These are phyloP conservation scores for Cladosporium sp. DNA, from an alignment of 2,329 filamentous ascomycete genomes.

Conservation along the genomic window DNA sequence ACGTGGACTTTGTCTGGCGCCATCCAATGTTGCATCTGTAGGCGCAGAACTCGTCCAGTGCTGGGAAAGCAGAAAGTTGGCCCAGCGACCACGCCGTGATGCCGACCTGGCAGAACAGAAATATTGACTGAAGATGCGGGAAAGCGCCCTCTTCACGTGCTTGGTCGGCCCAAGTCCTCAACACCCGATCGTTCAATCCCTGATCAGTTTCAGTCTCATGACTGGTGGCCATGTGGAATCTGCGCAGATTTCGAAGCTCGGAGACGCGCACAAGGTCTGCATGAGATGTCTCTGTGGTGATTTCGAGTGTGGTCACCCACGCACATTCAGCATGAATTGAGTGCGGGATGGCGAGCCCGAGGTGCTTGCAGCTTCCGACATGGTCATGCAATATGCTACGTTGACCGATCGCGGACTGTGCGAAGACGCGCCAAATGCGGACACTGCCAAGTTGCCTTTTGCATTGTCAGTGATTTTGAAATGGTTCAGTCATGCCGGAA, in stretches of 20 bases:
- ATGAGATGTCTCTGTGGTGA: not conserved
- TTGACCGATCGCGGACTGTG: conserved; percentile 3
- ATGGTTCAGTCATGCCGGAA: not conserved
- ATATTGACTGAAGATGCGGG: conserved; percentile 25
- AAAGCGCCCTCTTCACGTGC: conserved; percentile 26
- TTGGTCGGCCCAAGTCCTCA: conserved; percentile 29
- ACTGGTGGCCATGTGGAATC: conserved; percentile 22
- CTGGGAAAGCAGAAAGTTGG: conserved; percentile 26
- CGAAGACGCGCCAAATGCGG: conserved; percentile 23
- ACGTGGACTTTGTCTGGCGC: not conserved
- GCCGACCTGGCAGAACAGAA: conserved; percentile 22
- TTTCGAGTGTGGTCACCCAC: conserved; percentile 29
- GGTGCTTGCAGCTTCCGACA: not conserved
- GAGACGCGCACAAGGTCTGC: conserved; percentile 23
- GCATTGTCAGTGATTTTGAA: not conserved
- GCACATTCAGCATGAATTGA: conserved; percentile 9
- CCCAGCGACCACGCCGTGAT: conserved; percentile 24
- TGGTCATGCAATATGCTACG: not conserved
- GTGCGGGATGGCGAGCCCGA: not conserved
- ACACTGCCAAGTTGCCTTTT: conserved; percentile 18
- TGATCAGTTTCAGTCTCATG: not conserved
- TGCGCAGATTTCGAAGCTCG: conserved; percentile 24
- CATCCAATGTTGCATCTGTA: conserved; percentile 9
- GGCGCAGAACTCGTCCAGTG: conserved; percentile 25
- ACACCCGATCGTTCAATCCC: conserved; percentile 25